Conservation (phyloP, 2,329 filamentous ascomycete species). For the Cadophora malorum region DNA sequence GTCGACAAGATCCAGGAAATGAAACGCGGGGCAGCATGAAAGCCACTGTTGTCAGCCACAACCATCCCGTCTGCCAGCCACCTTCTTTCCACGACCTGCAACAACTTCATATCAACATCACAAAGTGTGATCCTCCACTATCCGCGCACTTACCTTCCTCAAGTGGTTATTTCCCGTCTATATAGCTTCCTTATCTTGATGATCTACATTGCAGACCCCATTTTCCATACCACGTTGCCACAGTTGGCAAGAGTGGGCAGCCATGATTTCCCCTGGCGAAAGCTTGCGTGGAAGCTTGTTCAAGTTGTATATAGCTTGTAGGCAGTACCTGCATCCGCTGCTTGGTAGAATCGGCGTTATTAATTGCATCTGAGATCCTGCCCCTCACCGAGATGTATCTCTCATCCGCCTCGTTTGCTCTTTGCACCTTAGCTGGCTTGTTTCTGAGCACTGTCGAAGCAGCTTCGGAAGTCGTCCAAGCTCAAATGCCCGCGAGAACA, state of each 20-base stretch:
- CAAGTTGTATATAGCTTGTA: neutral
- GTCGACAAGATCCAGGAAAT: neutral
- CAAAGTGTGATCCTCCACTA: no score
- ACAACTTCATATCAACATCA: neutral
- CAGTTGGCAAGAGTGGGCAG: slow-evolving; percentile 20
- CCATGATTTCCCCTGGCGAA: slow-evolving; percentile 8
- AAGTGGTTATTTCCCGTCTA: neutral
- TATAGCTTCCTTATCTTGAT: neutral
- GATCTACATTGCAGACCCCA: neutral
- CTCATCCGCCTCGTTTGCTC: neutral
- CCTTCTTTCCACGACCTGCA: neutral
- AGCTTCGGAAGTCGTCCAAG: slow-evolving; percentile 6
- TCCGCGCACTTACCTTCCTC: neutral
- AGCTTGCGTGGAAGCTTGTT: slow-evolving; percentile 8
- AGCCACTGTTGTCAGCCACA: neutral
- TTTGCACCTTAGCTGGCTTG: neutral
- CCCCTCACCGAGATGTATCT: neutral
- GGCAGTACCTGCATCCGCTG: neutral
- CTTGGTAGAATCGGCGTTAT: neutral
- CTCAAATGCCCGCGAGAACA: slow-evolving; percentile 28
- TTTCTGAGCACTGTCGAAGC: neutral
- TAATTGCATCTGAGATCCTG: neutral
- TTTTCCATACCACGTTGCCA: slow-evolving; percentile 12
- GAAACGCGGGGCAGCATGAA: neutral
- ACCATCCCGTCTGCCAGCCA: neutral